These are phyloP conservation scores for Coniella lustricola DNA, from an alignment of 2,329 filamentous ascomycete genomes.

Conservation along the genomic window DNA sequence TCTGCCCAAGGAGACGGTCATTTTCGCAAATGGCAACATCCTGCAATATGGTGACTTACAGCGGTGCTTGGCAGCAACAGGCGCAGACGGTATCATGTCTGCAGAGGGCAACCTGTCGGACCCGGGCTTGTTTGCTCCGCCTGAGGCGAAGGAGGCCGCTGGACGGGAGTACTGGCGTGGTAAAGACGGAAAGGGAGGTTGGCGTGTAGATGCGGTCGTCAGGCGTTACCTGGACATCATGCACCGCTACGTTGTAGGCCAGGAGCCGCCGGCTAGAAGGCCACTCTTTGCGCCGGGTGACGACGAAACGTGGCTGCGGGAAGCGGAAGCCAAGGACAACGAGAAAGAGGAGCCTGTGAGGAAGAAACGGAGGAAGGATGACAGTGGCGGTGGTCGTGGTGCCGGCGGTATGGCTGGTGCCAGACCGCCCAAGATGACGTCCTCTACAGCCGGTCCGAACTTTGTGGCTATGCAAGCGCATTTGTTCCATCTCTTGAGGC, in stretches of 20 bases:
- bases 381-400: slow-evolving; percentile 20
- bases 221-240: slow-evolving; percentile 88
- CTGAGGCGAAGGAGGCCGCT: slow-evolving; percentile 57
- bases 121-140: slow-evolving; percentile 72
- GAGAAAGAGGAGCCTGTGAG: slow-evolving; percentile 39
- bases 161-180: slow-evolving; percentile 83
- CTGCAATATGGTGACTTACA: slow-evolving; percentile 73
- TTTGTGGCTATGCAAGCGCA: slow-evolving; percentile 80
- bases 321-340: slow-evolving; percentile 26
- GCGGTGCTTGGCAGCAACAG: slow-evolving; percentile 71
- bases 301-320: slow-evolving; percentile 38
- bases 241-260: slow-evolving; percentile 65
- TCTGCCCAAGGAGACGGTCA: slow-evolving; percentile 77
- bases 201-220: slow-evolving; percentile 79
- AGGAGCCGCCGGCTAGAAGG: slow-evolving; percentile 56
- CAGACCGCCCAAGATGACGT: slow-evolving; percentile 8
- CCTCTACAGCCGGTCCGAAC: slow-evolving; percentile 43
- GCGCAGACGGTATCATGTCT: slow-evolving; percentile 90
- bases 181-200: slow-evolving; percentile 71
- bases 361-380: slow-evolving; percentile 43
- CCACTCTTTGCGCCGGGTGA: slow-evolving; percentile 67
- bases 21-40: slow-evolving; percentile 96
- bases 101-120: slow-evolving; percentile 94
- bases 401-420: slow-evolving; percentile 17
- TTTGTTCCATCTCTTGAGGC: slow-evolving; percentile 82